Conservation (phyloP, 805 yeast genomes). For the Ogataea trehalophila region DNA sequence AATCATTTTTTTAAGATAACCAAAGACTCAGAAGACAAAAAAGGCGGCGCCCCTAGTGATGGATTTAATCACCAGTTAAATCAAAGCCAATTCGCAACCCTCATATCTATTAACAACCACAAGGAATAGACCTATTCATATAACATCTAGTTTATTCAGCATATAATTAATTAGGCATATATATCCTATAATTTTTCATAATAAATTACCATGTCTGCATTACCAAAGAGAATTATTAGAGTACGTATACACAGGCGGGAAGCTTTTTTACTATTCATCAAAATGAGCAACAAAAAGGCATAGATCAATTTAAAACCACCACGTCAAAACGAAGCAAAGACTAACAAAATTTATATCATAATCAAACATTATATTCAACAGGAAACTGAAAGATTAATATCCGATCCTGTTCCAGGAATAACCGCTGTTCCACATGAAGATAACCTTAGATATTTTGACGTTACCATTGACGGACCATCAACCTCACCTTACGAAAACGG, state of each 20-base stretch:
- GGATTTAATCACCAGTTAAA: too few relatives aligned
- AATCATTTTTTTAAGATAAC: too few relatives aligned
- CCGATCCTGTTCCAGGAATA: conserved; percentile 97
- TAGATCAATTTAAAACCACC: too few relatives aligned
- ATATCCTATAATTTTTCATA: too few relatives aligned
- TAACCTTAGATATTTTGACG: conserved; percentile 88
- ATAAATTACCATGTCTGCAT: conserved; percentile 36
- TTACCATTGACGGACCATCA: conserved; percentile 85
- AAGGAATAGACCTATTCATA: neutral
- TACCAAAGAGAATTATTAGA: conserved; percentile 91
- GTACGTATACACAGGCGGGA: conserved; percentile 34
- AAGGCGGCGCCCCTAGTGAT: too few relatives aligned
- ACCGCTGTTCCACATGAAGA: conserved; percentile 92
- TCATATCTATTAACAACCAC: too few relatives aligned
- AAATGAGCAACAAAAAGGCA: too few relatives aligned
- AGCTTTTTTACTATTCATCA: neutral
- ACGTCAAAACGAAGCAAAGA: neutral
- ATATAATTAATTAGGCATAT: too few relatives aligned
- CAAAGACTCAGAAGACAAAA: too few relatives aligned
- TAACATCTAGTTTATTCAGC: neutral
- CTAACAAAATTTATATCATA: neutral
- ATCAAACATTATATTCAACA: conserved; percentile 14
- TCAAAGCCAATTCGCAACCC: too few relatives aligned
- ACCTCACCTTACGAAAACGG: conserved; percentile 87
- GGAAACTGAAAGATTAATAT: conserved; percentile 88